Evolutionary conservation across 352 stramenopile species (phyloP), one percentile per base, ranked within the genome.

Genomic region (Blastocystis sp.): DNA sequence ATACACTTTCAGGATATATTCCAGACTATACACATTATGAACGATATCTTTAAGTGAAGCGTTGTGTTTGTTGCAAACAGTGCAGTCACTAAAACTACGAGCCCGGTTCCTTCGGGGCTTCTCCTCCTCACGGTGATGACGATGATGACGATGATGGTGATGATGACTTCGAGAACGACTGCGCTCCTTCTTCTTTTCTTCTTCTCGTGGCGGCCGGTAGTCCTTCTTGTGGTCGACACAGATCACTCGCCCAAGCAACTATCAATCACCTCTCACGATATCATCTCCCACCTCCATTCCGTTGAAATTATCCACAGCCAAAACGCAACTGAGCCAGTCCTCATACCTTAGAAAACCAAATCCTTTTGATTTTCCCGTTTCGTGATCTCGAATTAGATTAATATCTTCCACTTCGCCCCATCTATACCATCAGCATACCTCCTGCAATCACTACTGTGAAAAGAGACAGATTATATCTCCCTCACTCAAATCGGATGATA

Each of bases 341-440:
- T 93, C 90, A 79, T 92, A 94, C 88, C 93, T 93, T 86, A 93
- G n/a, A 88, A 94, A 94, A 32, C 89, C 89, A 65, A 94, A 94
- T 85, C 91, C 91, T 84, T 92, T 92, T 84, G 91, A 92, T 89
- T 94, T 94, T 87, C 91, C 91, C 29, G 91, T 94, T 86, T 93
- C 91, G 69, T 84, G 89, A 87, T 94, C 91, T 44, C 91, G 91
- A 77, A 94, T 91, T 78, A 94, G 87, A 86, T 93, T 93, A 46
- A 94, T 88, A 88, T 94, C 91, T 84, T 94, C 91, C 76, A 94
- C 90, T 88, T 94, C 91, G 54, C 91, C 91, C 75, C 75, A 85
- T 85, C 69, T 81, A 64, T 16, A 49, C 1, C 34, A 53, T 27
- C 29, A 64, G 63, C 24, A 32, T 29, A 11, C 18, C 1, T 46